Base-by-base conservation (phyloP, 768 basidiomycete genomes). In the Suillus lakei region DNA sequence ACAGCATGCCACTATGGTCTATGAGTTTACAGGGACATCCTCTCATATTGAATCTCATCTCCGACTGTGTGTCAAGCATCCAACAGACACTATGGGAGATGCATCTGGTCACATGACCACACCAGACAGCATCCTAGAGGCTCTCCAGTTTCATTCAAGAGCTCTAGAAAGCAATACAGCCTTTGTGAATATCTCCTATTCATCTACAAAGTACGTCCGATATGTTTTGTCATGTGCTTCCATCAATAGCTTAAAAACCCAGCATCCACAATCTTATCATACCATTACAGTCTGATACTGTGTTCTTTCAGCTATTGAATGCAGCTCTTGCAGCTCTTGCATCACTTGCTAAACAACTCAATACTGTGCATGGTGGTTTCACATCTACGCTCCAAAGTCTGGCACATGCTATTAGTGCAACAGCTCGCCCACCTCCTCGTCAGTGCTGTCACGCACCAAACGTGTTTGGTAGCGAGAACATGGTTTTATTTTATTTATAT, bases 241-340 rank as follows among this genome's bases (percentile, higher is more conserved):
- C 18, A 15, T 23, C 55, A 21, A 59, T 30, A 63, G 15, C 62
- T 39, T 28, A n/a, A 38, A 18, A 30, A 61, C 4, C 21, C 30
- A 70, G 66, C 13, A 59, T 56, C 18, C 71, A 78, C 9, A 90
- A 95, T 70, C 73, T 95, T 9, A 82, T 93, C 61, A 90, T 97
- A 41, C 90, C 92, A 3, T 86, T 98, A 7, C 82, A 84, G n/a
- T 88, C 92, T 39, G 95, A 96, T 72, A 81, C 85, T 15, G 86
- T 86, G 3, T 98, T 98, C 80, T 92, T 95, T 76, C 83, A 87
- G 26, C 83, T 93, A 32, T 84, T 98, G 59, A 85, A 85, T 1
- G 82, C 83, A 0, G 83, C 87, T 6, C n/a, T n/a, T n/a, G n/a
- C n/a, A n/a, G n/a, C n/a, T n/a, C 77, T 91, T 13, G 82, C 87